Base-by-base conservation (phyloP, 1,284 basidiomycete species). In the Inonotus obliquus region DNA sequence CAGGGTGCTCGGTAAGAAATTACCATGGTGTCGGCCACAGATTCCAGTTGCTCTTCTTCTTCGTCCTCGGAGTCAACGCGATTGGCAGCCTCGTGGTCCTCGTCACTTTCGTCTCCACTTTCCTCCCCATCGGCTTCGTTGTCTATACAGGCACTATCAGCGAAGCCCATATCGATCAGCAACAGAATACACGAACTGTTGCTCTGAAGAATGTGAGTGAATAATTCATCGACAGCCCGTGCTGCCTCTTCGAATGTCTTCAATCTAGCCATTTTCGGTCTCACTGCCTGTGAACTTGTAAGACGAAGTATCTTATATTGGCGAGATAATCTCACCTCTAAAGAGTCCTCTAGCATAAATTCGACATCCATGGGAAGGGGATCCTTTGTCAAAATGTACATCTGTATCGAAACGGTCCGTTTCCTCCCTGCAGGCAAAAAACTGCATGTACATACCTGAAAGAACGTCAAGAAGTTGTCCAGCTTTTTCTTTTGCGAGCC, bases 301-400 rank as follows among this genome's bases (percentile, higher is more conserved):
- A 68, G 55, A 45, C 57, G 54, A 29, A 35, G 60, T 7, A 19
- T 14, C 47, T n/a, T 44, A n/a, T 2, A 7, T n/a, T 17, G 47
- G 23, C 35, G 61, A 65, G 57, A 29, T 59, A 38, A 39, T 14
- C 75, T 68, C 67, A 91, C 92, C 77, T 98, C 96, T 11, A 98
- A 75, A 0, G 96, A 96, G 72, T 98, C 96, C 1, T 86, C 85
- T 9, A 98, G 74, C 94, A 98, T 96, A 72, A 98, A 99, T 63
- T 97, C 96, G 17, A 98, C 89, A 64, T 99, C 97, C 92, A 98
- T 96, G 0, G 97, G 91, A 45, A 96, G 73, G 10, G 87, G 79
- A 23, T 87, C 80, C 76, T 99, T 99, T 78, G 91, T 93, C 13
- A 89, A 79, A 4, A 92, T 80, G 73, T 97, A 98, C 64, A 94